Conservation (phyloP, 306 rosid species). For the Erythrophleum fordii region DNA sequence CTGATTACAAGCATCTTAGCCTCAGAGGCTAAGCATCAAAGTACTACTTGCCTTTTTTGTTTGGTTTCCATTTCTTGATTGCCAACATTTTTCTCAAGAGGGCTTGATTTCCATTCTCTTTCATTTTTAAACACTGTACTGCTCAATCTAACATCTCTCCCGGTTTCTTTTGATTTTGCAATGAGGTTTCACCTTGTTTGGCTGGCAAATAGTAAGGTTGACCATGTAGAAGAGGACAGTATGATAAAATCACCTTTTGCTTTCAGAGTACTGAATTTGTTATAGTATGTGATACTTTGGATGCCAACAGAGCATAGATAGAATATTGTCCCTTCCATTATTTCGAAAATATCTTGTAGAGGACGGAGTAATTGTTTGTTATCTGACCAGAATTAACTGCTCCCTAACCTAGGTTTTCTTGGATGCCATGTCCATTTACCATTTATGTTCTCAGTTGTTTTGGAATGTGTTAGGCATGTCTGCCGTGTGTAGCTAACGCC, state of each 20-base stretch:
- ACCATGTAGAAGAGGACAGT: slow-evolving; percentile 21
- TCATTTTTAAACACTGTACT: neutral
- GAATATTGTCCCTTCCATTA: neutral
- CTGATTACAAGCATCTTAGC: slow-evolving; percentile 2
- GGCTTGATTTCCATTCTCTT: neutral
- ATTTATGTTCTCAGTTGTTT: slow-evolving; percentile 5
- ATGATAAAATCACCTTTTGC: neutral
- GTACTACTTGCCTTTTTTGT: slow-evolving; percentile 21
- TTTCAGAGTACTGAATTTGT: neutral
- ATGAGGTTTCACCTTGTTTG: slow-evolving; percentile 14
- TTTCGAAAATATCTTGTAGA: neutral
- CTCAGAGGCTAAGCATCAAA: slow-evolving; percentile 14
- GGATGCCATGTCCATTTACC: neutral
- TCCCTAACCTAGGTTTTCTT: neutral
- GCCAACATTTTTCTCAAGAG: slow-evolving; percentile 25
- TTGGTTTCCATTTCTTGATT: neutral
- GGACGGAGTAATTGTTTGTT: neutral
- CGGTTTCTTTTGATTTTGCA: slow-evolving; percentile 8
- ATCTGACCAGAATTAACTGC: neutral
- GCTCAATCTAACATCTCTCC: neutral
- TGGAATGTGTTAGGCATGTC: slow-evolving; percentile 1
- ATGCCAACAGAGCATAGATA: neutral
- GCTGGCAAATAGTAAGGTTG: neutral
- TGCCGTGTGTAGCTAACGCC: neutral
- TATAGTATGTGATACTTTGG: neutral